A percentile compares a stretch with the other conserved stretches of the same genome.
Evolutionary conservation across 306 rosid species (phyloP).

Genomic region (Geum urbanum): DNA sequence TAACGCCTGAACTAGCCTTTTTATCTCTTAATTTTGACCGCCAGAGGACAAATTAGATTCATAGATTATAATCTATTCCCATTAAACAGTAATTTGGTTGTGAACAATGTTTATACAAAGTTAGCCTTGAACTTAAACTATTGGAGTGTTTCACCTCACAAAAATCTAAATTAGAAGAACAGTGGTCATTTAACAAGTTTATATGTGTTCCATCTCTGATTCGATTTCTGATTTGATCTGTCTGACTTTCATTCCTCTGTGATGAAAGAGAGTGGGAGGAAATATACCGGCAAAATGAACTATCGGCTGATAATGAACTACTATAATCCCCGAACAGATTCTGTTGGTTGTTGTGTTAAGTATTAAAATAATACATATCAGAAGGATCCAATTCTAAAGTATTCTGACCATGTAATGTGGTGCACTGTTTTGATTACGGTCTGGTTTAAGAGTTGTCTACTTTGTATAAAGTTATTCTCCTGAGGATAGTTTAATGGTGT

Average conservation of each 20-base stretch:
- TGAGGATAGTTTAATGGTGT: conserved; percentile 2
- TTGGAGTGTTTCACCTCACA: neutral
- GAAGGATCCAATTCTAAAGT: conserved; percentile 15
- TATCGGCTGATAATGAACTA: neutral
- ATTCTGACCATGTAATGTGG: conserved; percentile 11
- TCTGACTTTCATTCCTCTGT: neutral
- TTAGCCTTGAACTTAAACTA: neutral
- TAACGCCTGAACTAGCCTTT: neutral
- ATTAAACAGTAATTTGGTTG: conserved; percentile 3
- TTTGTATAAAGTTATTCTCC: conserved; percentile 23
- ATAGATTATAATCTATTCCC: neutral
- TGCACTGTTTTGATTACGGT: conserved; percentile 1
- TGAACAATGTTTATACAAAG: conserved; percentile 3
- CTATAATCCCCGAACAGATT: neutral
- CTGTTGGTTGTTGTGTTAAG: conserved; percentile 2
- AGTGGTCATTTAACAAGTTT: neutral
- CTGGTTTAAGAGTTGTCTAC: neutral
- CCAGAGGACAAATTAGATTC: neutral
- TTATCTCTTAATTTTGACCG: neutral
- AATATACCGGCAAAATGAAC: neutral
- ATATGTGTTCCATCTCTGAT: neutral
- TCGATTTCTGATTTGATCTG: no score
- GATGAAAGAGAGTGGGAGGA: neutral
- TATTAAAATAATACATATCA: neutral
- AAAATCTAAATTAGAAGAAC: neutral